Evolutionary conservation across 2,329 filamentous ascomycete genomes (phyloP).

Genomic region (Claviceps sp.): DNA sequence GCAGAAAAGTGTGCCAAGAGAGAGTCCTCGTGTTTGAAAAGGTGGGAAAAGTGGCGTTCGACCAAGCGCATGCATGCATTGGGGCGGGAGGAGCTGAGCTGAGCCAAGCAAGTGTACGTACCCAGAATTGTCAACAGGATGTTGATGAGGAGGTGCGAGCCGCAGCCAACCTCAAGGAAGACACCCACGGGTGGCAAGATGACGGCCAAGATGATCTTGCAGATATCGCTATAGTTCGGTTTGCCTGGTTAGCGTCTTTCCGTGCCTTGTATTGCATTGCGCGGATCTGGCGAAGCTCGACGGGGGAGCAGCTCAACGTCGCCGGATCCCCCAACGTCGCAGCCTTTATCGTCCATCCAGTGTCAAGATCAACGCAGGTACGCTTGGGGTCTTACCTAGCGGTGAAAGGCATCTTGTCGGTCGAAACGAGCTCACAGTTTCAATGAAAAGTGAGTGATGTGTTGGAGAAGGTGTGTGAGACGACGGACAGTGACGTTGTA

Average conservation of each 20-base stretch:
- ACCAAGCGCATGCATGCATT: too few relatives aligned
- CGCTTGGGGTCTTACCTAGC: slow-evolving; percentile 32
- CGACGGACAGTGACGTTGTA: too few relatives aligned
- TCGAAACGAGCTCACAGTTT: slow-evolving; percentile 1
- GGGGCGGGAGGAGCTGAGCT: too few relatives aligned
- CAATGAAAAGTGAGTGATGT: not conserved
- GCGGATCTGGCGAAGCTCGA: not conserved
- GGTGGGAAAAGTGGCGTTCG: too few relatives aligned
- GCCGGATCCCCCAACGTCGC: too few relatives aligned
- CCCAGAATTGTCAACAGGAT: slow-evolving; percentile 69
- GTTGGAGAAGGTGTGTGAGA: not conserved
- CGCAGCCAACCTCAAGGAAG: slow-evolving; percentile 87
- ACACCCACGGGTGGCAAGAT: slow-evolving; percentile 83
- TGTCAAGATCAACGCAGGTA: not conserved
- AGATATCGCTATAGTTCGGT: slow-evolving; percentile 33
- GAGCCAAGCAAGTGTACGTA: slow-evolving; percentile 13
- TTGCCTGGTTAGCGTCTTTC: not conserved
- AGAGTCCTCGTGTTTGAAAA: too few relatives aligned
- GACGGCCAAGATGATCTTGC: slow-evolving; percentile 71
- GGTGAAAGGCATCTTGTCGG: slow-evolving; percentile 43
- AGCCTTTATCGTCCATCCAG: too few relatives aligned
- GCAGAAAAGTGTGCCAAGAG: too few relatives aligned
- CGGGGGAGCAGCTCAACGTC: too few relatives aligned
- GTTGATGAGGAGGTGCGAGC: slow-evolving; percentile 82
- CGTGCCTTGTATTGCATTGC: slow-evolving; percentile 4